Evolutionary conservation across 371 early-diverging fungal species (phyloP).

Genomic region (Mortierella sp.): DNA sequence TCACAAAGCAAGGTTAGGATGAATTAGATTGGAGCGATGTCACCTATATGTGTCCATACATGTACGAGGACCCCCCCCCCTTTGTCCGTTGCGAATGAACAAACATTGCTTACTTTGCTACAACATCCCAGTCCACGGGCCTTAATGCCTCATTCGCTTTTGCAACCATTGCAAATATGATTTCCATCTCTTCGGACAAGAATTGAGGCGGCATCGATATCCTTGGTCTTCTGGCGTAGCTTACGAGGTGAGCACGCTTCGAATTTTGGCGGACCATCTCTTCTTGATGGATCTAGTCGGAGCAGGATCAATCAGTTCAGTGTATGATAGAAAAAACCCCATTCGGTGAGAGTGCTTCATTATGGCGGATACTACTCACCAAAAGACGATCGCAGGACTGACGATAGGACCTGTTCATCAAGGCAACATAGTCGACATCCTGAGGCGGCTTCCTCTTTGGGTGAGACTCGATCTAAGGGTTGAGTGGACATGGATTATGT

Average conservation of each 20-base stretch:
- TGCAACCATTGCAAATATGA: constrained; percentile 12
- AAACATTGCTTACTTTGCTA: constrained; percentile 32
- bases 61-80: no score
- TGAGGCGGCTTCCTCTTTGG: neutral
- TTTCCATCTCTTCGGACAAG: constrained; percentile 15
- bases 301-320: neutral
- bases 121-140: constrained; percentile 27
- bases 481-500: no score
- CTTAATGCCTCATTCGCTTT: constrained; percentile 4
- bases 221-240: neutral
- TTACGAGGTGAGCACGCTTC: neutral
- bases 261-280: constrained; percentile 4
- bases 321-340: no score
- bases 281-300: constrained; percentile 18
- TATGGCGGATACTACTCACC: constrained; percentile 17
- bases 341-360: no score
- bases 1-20: no score
- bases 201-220: neutral
- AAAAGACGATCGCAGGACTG: constrained; percentile 4
- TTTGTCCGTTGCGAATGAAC: no score
- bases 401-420: constrained; percentile 36
- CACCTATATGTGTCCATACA: no score
- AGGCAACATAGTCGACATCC: constrained; percentile 15
- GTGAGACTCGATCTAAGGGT: neutral
- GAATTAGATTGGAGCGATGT: no score